Base-by-base conservation (phyloP, 164 flowering plant genomes). In the Brasenia schreberi region DNA sequence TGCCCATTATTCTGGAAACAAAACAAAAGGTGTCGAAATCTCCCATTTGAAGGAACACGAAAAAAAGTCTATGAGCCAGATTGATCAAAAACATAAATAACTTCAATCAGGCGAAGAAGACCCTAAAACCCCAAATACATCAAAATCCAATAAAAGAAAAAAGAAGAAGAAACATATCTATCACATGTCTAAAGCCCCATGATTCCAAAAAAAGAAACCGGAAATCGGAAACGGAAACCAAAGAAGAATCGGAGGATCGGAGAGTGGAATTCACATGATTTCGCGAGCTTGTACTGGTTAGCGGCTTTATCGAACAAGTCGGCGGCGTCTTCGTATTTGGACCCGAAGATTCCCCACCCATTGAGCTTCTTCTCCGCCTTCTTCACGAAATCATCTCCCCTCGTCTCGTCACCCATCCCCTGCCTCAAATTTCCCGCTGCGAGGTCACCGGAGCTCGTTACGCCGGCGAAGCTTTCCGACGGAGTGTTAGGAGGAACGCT, bases 291-390 rank as follows among this genome's bases (percentile, higher is more conserved):
- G 81, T 64, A 84, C 61, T 56, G 70, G 71, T 81, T 82, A 7
- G 81, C 84, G 11, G 87, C 77, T 70, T 79, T 84, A 4, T 81
- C 84, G 69, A 67, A 81, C 5, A 82, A 72, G 14, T 84, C 88
- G 14, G 82, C 74, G 43, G 87, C 84, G 62, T 81, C 84, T 71
- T 81, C 84, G 53, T 79, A 69, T 68, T 83, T 81, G 63, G 79
- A 73, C 27, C 83, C 81, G 42, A 81, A 73, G 4, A 79, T 52
- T 7, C 71, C 75, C 87, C 87, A 83, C 9, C 87, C 81, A 18
- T 58, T 72, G 66, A 83, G 68, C 74, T 78, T 79, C 73, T 83
- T 83, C 83, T 81, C 84, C 0, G 84, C 87, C 73, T 80, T 78
- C 64, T 66, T 83, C 79, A 76, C 77, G 64, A 73, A 72, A 1